Evolutionary conservation across 495 filamentous ascomycete species (phyloP), one percentile per base, ranked within the genome.

Genomic region (Achaetomiella virescens): DNA sequence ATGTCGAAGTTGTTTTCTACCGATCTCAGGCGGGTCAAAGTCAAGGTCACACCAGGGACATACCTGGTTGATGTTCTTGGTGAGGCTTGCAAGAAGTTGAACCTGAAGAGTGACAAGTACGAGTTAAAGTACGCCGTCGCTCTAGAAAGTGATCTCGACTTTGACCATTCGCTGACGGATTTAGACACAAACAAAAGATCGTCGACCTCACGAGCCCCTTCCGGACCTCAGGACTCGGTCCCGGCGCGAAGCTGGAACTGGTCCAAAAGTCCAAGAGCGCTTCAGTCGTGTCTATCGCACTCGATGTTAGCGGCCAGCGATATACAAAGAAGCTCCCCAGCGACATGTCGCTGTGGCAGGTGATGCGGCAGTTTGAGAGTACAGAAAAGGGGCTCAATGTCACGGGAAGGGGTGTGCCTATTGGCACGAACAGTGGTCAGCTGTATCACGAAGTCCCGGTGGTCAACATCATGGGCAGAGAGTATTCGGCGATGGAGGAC

Each of bases 181-280:
- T 17, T 57, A 90, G 88, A 61, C 77, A 91, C 61, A 91, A 88
- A 66, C 84, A 88, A 61, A 95, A 91, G 65, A 76, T 82, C 27
- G 70, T 98, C 12, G 90, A 97, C 65, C 78, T 97, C 9, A 91
- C 90, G 12, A 80, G 86, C 17, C 84, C 86, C 33, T 87, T 89
- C 69, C 86, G 92, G n/a, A 85, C 92, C 31, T 88, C 91, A 1
- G 91, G 91, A 51, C 83, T 98, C 11, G 76, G 77, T 6, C 81
- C 89, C 15, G 93, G 93, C 27, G 91, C 93, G 24, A 96, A 95
- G 61, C 80, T 98, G 20, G 91, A 98, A 61, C 86, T 97, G 44
- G 85, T 96, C n/a, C 82, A 86, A 57, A 79, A 83, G 50, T 92
- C 90, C 27, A 85, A 83, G 45, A 90, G 89, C 0, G 86, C 91